Evolutionary conservation across 108 stramenopile species (phyloP).

Genomic region (Cyclotella distinguenda): DNA sequence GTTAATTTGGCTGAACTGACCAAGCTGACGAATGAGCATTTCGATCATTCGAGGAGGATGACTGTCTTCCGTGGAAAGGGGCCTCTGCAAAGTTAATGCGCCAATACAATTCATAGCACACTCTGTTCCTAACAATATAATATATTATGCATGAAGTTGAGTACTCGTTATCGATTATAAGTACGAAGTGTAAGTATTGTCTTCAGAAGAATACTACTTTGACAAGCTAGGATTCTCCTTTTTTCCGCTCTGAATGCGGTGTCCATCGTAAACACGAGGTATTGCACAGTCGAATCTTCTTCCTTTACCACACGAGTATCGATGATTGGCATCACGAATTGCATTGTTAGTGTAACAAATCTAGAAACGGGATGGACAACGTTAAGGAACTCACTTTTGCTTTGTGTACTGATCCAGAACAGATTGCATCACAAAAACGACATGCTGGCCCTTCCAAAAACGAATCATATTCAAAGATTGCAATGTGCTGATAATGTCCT

Average conservation of each 20-base stretch:
- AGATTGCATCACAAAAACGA: constrained; percentile 84
- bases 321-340: no score
- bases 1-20: neutral
- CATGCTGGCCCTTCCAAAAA: constrained; percentile 99
- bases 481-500: constrained; percentile 97
- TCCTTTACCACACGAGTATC: no score
- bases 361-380: no score
- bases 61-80: constrained; percentile 5
- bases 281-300: constrained; percentile 70
- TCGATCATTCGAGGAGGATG: neutral
- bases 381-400: constrained; percentile 54
- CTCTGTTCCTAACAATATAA: neutral
- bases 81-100: neutral
- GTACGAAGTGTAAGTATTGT: neutral
- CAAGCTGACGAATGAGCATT: neutral
- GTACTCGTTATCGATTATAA: no score
- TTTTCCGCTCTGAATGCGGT: constrained; percentile 53
- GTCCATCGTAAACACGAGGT: constrained; percentile 63
- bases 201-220: neutral
- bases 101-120: neutral
- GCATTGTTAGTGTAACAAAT: no score
- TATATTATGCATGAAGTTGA: no score
- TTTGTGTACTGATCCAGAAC: constrained; percentile 72
- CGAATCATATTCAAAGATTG: constrained; percentile 93
- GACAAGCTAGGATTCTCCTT: constrained; percentile 25